Base-by-base conservation (phyloP, 2,329 filamentous ascomycete genomes). In the Alternaria metachromatica region DNA sequence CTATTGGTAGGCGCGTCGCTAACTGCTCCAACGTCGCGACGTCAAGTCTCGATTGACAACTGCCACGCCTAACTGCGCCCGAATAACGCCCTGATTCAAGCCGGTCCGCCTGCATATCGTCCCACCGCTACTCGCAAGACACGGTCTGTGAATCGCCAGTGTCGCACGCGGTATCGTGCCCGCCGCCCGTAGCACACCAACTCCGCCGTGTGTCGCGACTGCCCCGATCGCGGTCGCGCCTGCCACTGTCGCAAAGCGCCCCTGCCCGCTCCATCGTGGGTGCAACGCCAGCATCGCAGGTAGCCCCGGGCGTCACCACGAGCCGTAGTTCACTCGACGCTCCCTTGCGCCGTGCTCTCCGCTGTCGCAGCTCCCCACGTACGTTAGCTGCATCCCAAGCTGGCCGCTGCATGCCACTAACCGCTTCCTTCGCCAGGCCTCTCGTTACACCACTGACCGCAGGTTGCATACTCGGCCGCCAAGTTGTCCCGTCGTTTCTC, bases 371-470 rank as follows among this genome's bases (percentile, higher is more conserved):
- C 50, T 53, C 49, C 57, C 63, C 63, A 58, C 65, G 72, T 73
- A 69, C 65, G 64, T 70, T 70, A 66, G 71, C 72, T 70, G 61
- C 65, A 62, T 65, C 66, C 63, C 62, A 50, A 23, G 61, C 58
- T 55, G 53, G 51, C 60, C 57, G 58, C 67, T 74, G 76, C 76
- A 75, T 75, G 75, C 74, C 72, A 69, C 77, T 79, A 79, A 75
- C 76, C 71, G 56, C 65, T 54, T 66, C 68, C 54, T 65, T 61
- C 55, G 62, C 66, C 72, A 76, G 73, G 63, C 73, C 48, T 66
- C 60, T 46, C 64, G 76, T 79, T 69, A 72, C 76, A 78, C 76
- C 60, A 62, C 41, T 62, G 48, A 55, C 64, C 70, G 75, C 76
- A 73, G 60, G 43, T 48, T 71, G 73, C 76, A 78, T 74, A 76